phyloP scores from a whole-genome alignment of 495 filamentous ascomycete species.

The Xylaria bambusicola region DNA sequence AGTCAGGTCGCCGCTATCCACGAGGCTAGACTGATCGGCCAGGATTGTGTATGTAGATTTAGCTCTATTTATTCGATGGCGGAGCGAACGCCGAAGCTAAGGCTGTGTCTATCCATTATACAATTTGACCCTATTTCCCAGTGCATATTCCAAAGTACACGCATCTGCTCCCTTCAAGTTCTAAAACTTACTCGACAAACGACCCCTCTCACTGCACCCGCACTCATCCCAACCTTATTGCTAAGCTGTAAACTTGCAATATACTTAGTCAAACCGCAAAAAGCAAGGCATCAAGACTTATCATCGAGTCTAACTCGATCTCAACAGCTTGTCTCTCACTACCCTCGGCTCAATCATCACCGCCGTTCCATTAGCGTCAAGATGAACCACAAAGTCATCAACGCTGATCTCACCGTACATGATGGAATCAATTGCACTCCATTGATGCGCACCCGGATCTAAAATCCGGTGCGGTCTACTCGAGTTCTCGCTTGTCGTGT shows the following conservation, averaged over 20 bases:
- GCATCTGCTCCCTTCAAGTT: too few relatives aligned
- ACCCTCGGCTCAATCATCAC: slow-evolving; percentile 31
- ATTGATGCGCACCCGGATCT: slow-evolving; percentile 18
- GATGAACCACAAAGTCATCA: slow-evolving; percentile 42
- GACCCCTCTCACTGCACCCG: too few relatives aligned
- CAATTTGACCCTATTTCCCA: too few relatives aligned
- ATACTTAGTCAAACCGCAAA: background rate
- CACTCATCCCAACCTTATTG: too few relatives aligned
- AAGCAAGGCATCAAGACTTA: background rate
- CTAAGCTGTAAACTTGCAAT: too few relatives aligned
- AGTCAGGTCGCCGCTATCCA: slow-evolving; percentile 7
- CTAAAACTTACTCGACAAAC: too few relatives aligned
- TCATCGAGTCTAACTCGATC: background rate
- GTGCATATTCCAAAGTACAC: too few relatives aligned
- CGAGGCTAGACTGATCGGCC: slow-evolving; percentile 2
- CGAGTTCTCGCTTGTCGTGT: background rate
- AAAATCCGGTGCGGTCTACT: slow-evolving; percentile 4
- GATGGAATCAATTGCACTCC: slow-evolving; percentile 31
- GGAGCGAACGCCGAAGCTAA: background rate
- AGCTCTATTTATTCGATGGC: background rate
- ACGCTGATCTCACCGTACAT: slow-evolving; percentile 38
- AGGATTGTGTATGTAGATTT: too few relatives aligned
- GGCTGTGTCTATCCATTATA: too few relatives aligned
- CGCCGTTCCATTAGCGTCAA: slow-evolving; percentile 32
- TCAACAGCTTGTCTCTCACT: slow-evolving; percentile 15